These are phyloP conservation scores for Aspergillus amoenus DNA, from an alignment of 2,329 filamentous ascomycete genomes.

Conservation along the genomic window DNA sequence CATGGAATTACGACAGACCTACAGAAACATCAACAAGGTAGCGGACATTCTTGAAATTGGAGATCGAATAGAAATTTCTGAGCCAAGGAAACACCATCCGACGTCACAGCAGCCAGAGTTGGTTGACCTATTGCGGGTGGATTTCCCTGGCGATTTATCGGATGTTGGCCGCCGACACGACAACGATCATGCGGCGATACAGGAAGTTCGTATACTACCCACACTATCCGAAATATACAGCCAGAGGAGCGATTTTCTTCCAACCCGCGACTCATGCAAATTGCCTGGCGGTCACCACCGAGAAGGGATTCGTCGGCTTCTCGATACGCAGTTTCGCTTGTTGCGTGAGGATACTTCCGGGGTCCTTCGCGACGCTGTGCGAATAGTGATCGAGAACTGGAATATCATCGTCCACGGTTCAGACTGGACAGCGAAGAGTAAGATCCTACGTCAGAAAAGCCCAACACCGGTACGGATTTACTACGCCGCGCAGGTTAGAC, in stretches of 20 bases:
- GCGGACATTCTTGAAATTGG: too few relatives aligned
- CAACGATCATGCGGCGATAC: conserved; percentile 9
- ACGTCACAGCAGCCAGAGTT: neutral
- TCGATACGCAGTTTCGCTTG: conserved; percentile 14
- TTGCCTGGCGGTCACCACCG: neutral
- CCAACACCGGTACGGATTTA: conserved; percentile 9
- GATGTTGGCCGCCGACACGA: conserved; percentile 7
- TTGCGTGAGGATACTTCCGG: conserved; percentile 14
- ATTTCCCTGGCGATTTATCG: conserved; percentile 11
- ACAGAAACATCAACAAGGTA: too few relatives aligned
- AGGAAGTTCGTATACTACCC: conserved; percentile 5
- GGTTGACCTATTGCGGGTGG: neutral
- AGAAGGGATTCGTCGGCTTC: conserved; percentile 9
- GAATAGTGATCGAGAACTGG: conserved; percentile 9
- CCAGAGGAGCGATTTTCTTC: conserved; percentile 7
- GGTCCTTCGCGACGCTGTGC: conserved; percentile 9
- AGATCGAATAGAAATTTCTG: neutral
- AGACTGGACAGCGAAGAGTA: conserved; percentile 7
- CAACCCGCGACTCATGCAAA: neutral
- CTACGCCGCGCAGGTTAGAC: neutral
- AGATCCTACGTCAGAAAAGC: conserved; percentile 2
- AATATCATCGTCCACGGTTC: neutral
- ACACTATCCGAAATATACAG: conserved; percentile 8
- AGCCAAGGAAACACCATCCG: neutral
- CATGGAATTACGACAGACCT: too few relatives aligned